Evolutionary conservation across 345 rosid genomes (phyloP).

Genomic region (Zanthoxylum bungeanum): DNA sequence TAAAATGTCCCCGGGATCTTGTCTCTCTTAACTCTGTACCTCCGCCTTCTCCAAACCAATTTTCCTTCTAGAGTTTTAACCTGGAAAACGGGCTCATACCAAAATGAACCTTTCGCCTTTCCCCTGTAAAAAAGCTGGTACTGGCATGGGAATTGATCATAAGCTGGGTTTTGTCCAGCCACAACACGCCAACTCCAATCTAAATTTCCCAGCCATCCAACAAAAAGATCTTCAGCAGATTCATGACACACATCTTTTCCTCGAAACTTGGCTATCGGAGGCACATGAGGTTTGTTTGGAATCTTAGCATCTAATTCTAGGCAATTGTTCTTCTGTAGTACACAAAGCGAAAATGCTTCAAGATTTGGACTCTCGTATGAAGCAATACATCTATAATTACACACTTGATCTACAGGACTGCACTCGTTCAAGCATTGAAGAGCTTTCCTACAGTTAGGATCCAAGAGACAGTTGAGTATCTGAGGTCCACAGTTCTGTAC

Average conservation of each 20-base stretch:
- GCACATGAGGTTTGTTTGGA: constrained; percentile 63
- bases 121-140: constrained; percentile 90
- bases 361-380: constrained; percentile 86
- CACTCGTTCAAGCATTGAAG: constrained; percentile 87
- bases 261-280: constrained; percentile 65
- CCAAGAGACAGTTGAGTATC: constrained; percentile 75
- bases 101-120: constrained; percentile 83
- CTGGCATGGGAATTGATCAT: constrained; percentile 95
- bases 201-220: constrained; percentile 78
- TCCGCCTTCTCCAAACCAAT: constrained; percentile 85
- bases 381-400: constrained; percentile 87
- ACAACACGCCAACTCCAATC: constrained; percentile 96
- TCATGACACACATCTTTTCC: constrained; percentile 59
- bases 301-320: constrained; percentile 73
- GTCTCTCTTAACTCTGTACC: constrained; percentile 75
- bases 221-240: constrained; percentile 81
- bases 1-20: constrained; percentile 64
- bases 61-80: constrained; percentile 72
- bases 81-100: constrained; percentile 94
- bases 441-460: constrained; percentile 87
- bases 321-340: constrained; percentile 82
- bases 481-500: constrained; percentile 81
- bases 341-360: constrained; percentile 88
- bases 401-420: constrained; percentile 92
- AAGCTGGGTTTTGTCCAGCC: constrained; percentile 96